These are phyloP conservation scores for Melanogaster broomeanus DNA, from an alignment of 768 basidiomycete genomes.

Conservation along the genomic window DNA sequence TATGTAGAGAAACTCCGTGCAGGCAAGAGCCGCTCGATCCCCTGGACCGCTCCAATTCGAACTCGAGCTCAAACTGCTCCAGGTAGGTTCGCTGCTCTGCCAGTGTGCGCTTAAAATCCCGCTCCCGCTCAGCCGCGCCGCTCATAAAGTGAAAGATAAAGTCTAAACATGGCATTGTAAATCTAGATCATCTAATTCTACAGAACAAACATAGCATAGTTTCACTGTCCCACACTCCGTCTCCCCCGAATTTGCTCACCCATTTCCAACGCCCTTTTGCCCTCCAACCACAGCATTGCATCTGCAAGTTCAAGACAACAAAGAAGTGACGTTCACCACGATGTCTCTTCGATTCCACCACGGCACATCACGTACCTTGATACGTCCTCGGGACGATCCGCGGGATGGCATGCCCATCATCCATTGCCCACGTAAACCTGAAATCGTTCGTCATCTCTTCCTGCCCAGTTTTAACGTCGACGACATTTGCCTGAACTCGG, in stretches of 20 bases:
- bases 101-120: too few species aligned
- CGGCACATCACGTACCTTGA: slow-evolving; percentile 42
- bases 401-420: slow-evolving; percentile 37
- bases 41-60: too few species aligned
- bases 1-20: too few species aligned
- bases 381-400: slow-evolving; percentile 71
- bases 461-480: slow-evolving; percentile 63
- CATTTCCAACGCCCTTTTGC: slow-evolving; percentile 67
- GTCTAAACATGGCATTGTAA: too few species aligned
- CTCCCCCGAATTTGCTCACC: slow-evolving; percentile 62
- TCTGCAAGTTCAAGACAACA: slow-evolving; percentile 43
- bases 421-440: slow-evolving; percentile 68
- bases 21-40: too few species aligned
- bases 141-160: too few species aligned
- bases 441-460: slow-evolving; percentile 77
- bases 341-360: background rate
- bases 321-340: slow-evolving; percentile 3
- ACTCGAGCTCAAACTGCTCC: too few species aligned
- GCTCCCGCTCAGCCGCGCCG: too few species aligned
- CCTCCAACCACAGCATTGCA: slow-evolving; percentile 86
- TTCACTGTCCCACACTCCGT: slow-evolving; percentile 15
- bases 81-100: too few species aligned
- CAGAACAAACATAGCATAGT: background rate
- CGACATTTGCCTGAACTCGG: slow-evolving; percentile 69
- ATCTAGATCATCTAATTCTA: background rate